Evolutionary conservation across 106 monocot genomes (phyloP), one percentile per base, ranked within the genome.

Genomic region (Apostasia ramifera): DNA sequence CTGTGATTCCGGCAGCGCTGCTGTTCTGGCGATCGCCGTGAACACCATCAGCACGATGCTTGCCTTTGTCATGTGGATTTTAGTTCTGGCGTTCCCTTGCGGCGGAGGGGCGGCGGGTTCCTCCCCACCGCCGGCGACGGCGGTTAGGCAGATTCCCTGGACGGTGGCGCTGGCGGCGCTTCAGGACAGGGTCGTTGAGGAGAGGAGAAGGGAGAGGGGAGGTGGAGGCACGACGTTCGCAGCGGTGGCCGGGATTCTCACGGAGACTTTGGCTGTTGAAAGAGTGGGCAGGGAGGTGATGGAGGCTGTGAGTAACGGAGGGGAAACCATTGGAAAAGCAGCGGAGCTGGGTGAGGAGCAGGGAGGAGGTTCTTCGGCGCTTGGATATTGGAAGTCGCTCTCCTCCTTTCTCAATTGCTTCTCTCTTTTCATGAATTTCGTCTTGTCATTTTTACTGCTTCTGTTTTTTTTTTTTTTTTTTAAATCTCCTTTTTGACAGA

Each of bases 21-120:
- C 75, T 6, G 6, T 50, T 4, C 40, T 84, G 10, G 81, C 76
- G 2, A 9, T 79, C 11, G 75, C 93, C 0, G 65, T 82, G 13
- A 72, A 86, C 80, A 82, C 84, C 6, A 84, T 93, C 89, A 89
- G 77, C 61, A 66, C 84, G 1, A 37, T 86, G 14, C 74, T 86
- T 5, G 72, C 74, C 3, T 81, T 93, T 44, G 41, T 60, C 47
- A 82, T 82, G 89, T 88, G 83, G 83, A 71, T 68, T 4, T 75
- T 93, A 0, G 79, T 76, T 1, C 58, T 76, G 6, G 81, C 88
- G 1, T 79, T 92, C 56, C 77, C 84, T 11, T 57, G 57, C 57
- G 9, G 57, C 57, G 50, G 50, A 50, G 51, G 40, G 11, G 50
- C 0, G 50, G 50, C 8, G 4, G 4, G 6, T 50, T 8, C 50